Evolutionary conservation across 164 flowering plant genomes (phyloP).

Genomic region (Annona cherimola): DNA sequence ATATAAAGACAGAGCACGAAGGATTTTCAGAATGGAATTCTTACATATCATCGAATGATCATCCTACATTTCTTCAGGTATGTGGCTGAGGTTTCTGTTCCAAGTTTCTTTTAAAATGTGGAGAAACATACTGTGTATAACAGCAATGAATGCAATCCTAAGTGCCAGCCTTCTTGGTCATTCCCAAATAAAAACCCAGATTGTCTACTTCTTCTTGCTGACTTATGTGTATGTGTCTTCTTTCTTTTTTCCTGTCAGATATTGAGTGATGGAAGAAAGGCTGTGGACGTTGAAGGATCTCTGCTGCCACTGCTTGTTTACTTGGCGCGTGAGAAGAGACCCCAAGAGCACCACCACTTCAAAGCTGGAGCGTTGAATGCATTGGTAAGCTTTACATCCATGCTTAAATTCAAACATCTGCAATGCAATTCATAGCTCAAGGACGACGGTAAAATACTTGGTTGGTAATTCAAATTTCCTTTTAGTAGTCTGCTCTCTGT

Average conservation of each 20-base stretch:
- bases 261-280: constrained; percentile 36
- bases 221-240: neutral
- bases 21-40: constrained; percentile 54
- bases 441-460: too few species aligned
- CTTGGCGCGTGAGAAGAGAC: constrained; percentile 47
- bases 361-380: constrained; percentile 58
- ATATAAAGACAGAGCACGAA: constrained; percentile 23
- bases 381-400: constrained; percentile 25
- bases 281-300: constrained; percentile 29
- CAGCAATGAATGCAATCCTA: neutral
- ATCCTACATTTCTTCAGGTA: constrained; percentile 68
- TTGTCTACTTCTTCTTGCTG: neutral
- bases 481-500: too few species aligned
- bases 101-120: neutral
- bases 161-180: neutral
- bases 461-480: too few species aligned
- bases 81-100: neutral
- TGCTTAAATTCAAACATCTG: neutral
- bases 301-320: constrained; percentile 43
- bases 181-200: neutral
- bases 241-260: constrained; percentile 20
- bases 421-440: neutral
- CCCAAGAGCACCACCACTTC: constrained; percentile 38
- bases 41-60: constrained; percentile 37
- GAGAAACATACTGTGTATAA: neutral